These are phyloP conservation scores for Chlamydomonas schloesseri DNA, from an alignment of 139 green algal species.

Conservation along the genomic window DNA sequence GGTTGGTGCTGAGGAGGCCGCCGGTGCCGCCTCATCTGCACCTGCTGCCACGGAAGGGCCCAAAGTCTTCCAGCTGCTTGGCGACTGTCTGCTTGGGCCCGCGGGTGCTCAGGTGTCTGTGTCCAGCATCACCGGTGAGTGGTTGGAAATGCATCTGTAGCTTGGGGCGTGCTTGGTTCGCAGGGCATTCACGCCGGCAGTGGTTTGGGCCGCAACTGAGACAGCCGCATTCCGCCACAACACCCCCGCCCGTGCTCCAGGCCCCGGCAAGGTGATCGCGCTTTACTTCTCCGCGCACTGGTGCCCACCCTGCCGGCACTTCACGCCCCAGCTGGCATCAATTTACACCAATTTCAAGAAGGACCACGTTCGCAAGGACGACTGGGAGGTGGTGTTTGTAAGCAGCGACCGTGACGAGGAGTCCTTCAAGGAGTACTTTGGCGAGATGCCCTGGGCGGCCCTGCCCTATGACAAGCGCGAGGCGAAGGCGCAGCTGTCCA, in stretches of 20 bases:
- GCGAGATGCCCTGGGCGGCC: constrained; percentile 42
- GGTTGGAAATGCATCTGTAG: no score
- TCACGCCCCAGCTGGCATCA: constrained; percentile 35
- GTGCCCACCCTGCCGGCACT: constrained; percentile 46
- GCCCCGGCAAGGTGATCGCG: constrained; percentile 27
- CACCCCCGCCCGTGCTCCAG: not conserved
- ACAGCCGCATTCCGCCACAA: no score
- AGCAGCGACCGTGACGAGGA: constrained; percentile 40
- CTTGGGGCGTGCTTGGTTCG: no score
- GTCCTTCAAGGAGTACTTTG: constrained; percentile 43
- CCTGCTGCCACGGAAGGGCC: not conserved
- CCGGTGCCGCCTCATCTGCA: not conserved
- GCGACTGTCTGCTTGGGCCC: not conserved
- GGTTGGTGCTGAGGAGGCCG: constrained; percentile 14
- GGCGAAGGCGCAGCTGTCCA: constrained; percentile 13
- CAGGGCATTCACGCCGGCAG: no score
- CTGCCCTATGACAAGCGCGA: constrained; percentile 10
- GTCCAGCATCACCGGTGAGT: constrained; percentile 23
- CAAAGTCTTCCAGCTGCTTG: constrained; percentile 4
- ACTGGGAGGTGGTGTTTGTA: constrained; percentile 43
- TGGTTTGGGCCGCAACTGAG: no score
- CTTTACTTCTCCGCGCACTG: constrained; percentile 47
- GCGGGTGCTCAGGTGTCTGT: not conserved
- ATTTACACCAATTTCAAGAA: constrained; percentile 26
- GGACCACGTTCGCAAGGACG: not conserved